Evolutionary conservation across 768 basidiomycete species (phyloP).

Genomic region (Cystofilobasidium ferigula): DNA sequence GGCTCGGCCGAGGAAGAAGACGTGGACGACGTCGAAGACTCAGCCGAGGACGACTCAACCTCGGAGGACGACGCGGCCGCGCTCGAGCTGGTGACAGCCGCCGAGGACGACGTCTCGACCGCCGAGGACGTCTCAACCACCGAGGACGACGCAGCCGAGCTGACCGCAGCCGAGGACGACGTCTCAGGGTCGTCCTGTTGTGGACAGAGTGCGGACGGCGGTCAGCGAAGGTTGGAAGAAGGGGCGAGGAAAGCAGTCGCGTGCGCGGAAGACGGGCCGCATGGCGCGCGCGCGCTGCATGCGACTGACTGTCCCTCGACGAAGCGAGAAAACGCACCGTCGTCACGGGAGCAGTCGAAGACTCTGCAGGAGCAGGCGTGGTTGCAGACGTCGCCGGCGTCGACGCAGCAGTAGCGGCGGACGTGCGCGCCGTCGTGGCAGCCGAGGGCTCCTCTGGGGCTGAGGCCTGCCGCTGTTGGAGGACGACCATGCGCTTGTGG

Average conservation of each 20-base stretch:
- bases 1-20: not conserved
- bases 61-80: no score
- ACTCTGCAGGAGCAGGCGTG: no score
- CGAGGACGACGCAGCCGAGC: not conserved
- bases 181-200: not conserved
- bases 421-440: not conserved
- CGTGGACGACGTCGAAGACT: not conserved
- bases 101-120: no score
- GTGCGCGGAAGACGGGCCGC: constrained; percentile 1
- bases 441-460: not conserved
- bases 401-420: not conserved
- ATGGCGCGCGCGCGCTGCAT: no score
- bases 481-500: constrained; percentile 1
- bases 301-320: not conserved
- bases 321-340: no score
- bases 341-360: no score
- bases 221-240: not conserved
- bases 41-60: not conserved
- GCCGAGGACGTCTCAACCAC: no score
- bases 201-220: no score
- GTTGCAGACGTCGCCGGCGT: not conserved
- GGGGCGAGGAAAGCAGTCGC: not conserved
- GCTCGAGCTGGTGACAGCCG: no score
- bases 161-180: not conserved
- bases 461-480: not conserved